Base-by-base conservation (phyloP, 176 grass and related monocot genomes). In the Echinochloa phyllopogon region DNA sequence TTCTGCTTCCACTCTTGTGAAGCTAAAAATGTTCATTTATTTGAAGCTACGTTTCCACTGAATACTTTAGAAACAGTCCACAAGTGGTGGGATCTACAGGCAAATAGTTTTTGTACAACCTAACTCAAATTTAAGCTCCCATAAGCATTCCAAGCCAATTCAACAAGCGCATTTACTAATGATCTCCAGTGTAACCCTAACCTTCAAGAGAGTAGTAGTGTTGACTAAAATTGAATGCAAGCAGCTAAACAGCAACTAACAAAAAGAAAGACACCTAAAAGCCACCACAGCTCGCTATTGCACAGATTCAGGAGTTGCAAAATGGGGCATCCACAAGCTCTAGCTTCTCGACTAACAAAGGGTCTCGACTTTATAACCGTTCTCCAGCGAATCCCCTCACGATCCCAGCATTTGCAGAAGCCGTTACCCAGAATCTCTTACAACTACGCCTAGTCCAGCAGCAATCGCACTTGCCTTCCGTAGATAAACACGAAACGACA, bases 311-410 rank as follows among this genome's bases (percentile, higher is more conserved):
- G 8, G 3, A 79, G 37, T 38, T 25, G 29, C 10, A 7, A 10
- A 42, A 50, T 44, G 25, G 17, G 11, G 14, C 47, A 21, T 39
- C 20, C 20, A 68, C 61, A 63, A 63, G 18, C 37, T 71, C 24
- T 47, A 82, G 65, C 60, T 45, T 15, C 13, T 25, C 37, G 5
- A 37, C 25, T 78, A 78, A 61, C 63, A 39, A 89, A 81, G 65
- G 3, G 13, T 62, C 18, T 53, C 11, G 24, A 40, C 15, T 56
- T 53, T 64, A 39, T 17, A 78, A 79, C 23, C 45, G 36, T 40
- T 77, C 23, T 63, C 56, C 65, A 39, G 39, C 55, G 4, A 82
- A 77, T 90, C 29, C 66, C 17, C 21, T 57, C 72, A 4, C 55
- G 24, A 90, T 82, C 8, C 37, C 47, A 17, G 36, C 64, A 64